Conservation (phyloP, 495 filamentous ascomycete genomes). For the Xylaria acuta region DNA sequence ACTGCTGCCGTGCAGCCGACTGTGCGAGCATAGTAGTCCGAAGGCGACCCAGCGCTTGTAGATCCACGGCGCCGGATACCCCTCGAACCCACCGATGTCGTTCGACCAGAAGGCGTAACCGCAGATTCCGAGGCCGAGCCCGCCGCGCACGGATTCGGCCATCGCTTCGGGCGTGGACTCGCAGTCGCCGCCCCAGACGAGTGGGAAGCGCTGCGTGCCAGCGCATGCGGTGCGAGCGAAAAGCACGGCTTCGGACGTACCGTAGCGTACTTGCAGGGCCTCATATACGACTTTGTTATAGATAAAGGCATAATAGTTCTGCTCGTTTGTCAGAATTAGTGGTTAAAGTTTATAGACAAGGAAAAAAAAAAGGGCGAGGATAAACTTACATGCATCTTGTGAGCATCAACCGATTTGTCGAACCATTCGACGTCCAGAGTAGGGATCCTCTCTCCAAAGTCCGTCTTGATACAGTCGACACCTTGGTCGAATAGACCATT, state of each 20-base stretch:
- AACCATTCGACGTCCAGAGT: slow-evolving; percentile 65
- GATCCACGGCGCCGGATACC: slow-evolving; percentile 67
- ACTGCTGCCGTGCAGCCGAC: slow-evolving; percentile 68
- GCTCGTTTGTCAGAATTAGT: not conserved
- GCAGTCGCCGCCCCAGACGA: slow-evolving; percentile 73
- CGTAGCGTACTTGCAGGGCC: slow-evolving; percentile 64
- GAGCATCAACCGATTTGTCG: slow-evolving; percentile 61
- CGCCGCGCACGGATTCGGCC: slow-evolving; percentile 75
- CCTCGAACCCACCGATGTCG: slow-evolving; percentile 79
- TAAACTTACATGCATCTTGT: slow-evolving; percentile 63
- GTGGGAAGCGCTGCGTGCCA: slow-evolving; percentile 70
- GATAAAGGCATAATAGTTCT: slow-evolving; percentile 73
- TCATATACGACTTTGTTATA: slow-evolving; percentile 76
- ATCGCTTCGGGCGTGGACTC: slow-evolving; percentile 75
- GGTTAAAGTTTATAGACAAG: not conserved
- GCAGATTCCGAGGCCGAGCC: slow-evolving; percentile 67
- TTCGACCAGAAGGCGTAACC: slow-evolving; percentile 74
- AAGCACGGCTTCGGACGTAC: slow-evolving; percentile 64
- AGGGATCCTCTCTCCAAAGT: slow-evolving; percentile 76
- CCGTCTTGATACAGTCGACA: slow-evolving; percentile 74
- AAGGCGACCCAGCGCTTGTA: slow-evolving; percentile 82
- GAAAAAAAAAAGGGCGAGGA: not conserved
- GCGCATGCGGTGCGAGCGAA: slow-evolving; percentile 72
- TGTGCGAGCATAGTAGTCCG: slow-evolving; percentile 71
- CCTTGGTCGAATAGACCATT: slow-evolving; percentile 67